Base-by-base conservation (phyloP, 2,329 filamentous ascomycete genomes). In the Kalaharituber pfeilii region DNA sequence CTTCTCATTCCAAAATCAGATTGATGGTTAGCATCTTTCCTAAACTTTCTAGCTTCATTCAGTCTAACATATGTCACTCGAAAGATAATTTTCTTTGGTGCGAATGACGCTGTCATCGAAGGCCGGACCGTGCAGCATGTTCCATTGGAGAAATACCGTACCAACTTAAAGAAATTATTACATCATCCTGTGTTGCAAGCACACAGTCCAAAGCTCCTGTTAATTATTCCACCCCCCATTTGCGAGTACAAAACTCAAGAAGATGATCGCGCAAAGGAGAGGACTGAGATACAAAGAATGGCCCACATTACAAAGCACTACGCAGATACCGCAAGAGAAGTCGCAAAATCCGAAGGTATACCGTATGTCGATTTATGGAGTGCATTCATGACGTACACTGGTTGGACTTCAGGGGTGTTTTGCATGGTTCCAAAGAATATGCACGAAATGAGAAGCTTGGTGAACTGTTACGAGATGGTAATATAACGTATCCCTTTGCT, bases 81-180 rank as follows among this genome's bases (percentile, higher is more conserved):
- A 8, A 55, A 87, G 83, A 72, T 83, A 36, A 69, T 94, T 56
- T 81, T 94, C 60, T 80, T 95, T 57, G 91, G 91, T 18, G 86
- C 91, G 62, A 96, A 98, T 66, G 91, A 96, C 68, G 82, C 89
- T 2, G 80, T 80, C 53, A 67, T 93, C 2, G 75, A 79, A 2
- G 70, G 76, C 33, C 72, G 54, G 22, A 29, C 73, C 8, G 9
- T 9, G 9, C 91, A 96, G 68, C 80, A 89, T 66, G 77, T 96
- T 6, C 78, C 85, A 0, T 68, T 94, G n/a, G 75, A 81, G 1
- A 70, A 79, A 57, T 96, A 86, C 71, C 79, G 77, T 66, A 69
- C 75, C 53, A 93, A 94, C 65, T 69, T 94, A 49, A 73, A 68
- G 59, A 72, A 71, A 25, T 86, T 96, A 62, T 70, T 93, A 63